Percentiles rank a stretch among this genome's conserved stretches.
These are phyloP conservation scores for Rosa hybrid DNA, from an alignment of 331 rosid genomes.

Conservation along the genomic window DNA sequence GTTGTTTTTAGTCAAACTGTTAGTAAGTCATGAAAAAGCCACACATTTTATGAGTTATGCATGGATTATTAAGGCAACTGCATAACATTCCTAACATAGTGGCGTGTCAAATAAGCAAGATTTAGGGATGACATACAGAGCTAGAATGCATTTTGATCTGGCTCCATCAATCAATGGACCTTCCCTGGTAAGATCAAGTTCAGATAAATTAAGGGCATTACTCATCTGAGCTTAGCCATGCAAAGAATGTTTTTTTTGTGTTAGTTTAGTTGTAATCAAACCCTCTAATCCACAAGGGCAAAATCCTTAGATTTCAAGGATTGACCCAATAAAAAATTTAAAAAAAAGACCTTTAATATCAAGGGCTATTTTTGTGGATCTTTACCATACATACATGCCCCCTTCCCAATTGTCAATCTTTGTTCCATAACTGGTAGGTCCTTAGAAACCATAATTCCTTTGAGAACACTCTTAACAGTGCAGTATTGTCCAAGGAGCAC, in stretches of 20 bases:
- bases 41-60: no score
- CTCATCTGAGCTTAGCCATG: not conserved
- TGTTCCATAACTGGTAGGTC: conserved; percentile 8
- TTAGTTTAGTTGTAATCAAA: not conserved
- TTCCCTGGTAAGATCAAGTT: not conserved
- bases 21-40: no score
- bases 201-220: not conserved
- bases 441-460: conserved; percentile 10
- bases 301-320: not conserved
- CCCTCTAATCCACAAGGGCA: not conserved
- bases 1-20: no score
- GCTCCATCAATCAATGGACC: not conserved
- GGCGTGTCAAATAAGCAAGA: not conserved
- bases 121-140: not conserved
- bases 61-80: not conserved
- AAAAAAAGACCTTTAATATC: not conserved
- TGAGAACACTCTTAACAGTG: not conserved
- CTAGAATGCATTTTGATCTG: not conserved
- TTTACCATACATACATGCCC: not conserved
- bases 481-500: not conserved
- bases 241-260: not conserved
- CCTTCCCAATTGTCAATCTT: not conserved
- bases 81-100: not conserved
- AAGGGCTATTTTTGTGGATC: not conserved
- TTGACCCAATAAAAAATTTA: not conserved